Conservation (phyloP, 2,329 filamentous ascomycete species). For the Exophiala xenobiotica region DNA sequence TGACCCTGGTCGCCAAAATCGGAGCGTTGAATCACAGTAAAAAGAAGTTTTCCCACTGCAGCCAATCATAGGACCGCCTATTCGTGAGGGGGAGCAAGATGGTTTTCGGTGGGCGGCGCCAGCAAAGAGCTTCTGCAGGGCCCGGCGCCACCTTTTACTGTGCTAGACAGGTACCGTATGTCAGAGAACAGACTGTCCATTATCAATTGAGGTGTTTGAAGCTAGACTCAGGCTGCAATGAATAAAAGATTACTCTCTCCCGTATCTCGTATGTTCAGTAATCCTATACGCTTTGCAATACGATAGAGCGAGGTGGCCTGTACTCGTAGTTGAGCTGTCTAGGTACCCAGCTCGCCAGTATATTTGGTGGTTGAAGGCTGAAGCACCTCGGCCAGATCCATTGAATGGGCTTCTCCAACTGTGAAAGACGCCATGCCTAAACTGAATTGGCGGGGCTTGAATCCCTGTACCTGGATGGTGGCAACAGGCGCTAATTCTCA, state of each 20-base stretch:
- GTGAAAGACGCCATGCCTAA: not conserved
- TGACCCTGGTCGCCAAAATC: not conserved
- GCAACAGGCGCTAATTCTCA: not conserved
- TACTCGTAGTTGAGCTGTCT: too few species aligned
- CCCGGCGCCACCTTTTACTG: conserved; percentile 20
- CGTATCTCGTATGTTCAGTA: not conserved
- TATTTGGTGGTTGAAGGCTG: too few species aligned
- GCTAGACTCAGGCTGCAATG: conserved; percentile 5
- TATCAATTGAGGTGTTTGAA: not conserved
- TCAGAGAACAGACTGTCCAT: conserved; percentile 5
- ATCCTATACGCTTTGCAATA: too few species aligned
- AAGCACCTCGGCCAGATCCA: not conserved
- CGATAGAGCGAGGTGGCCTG: too few species aligned
- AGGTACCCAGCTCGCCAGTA: too few species aligned
- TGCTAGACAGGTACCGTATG: not conserved
- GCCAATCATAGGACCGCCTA: not conserved
- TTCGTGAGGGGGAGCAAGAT: conserved; percentile 6
- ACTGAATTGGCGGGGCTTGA: conserved; percentile 2
- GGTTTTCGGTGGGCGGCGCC: conserved; percentile 17
- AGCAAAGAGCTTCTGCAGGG: conserved; percentile 17
- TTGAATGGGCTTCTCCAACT: conserved; percentile 3
- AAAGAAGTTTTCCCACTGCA: conserved; percentile 15
- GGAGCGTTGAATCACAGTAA: conserved; percentile 16
- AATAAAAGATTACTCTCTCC: not conserved
- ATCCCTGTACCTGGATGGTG: not conserved